Base-by-base conservation (phyloP, 164 flowering plant genomes). In the Sextonia rubra region DNA sequence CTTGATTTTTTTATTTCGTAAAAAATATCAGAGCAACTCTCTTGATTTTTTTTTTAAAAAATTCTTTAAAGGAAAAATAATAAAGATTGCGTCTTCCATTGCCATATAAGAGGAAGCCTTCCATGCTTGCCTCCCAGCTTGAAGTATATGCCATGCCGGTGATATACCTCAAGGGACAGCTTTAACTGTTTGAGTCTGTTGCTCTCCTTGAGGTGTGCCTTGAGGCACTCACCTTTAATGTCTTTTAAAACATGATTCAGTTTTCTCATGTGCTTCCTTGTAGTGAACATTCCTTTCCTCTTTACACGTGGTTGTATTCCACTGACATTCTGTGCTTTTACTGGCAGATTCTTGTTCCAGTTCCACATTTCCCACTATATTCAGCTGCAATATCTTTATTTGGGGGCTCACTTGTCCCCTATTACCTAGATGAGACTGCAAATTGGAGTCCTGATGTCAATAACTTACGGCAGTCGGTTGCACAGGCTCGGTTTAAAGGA, bases 311-410 rank as follows among this genome's bases (percentile, higher is more conserved):
- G 20, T 66, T 2, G 44, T 12, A 27, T 26, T 60, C 58, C n/a
- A 0, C 58, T 52, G 58, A 52, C n/a, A 52, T 52, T 52, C n/a
- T 62, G 6, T 25, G 26, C 27, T 22, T 64, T 25, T 62, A 44
- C 11, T 69, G 60, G 72, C 85, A 95, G 99, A 81, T 95, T 76
- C 76, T 95, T 81, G 99, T 93, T 69, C 98, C 99, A 58, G 99
- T 95, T 76, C 99, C 99, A 47, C 99, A 93, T 73, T 95, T 93
- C 77, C 99, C 99, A n/a, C 98, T 95, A 44, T 93, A 95, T 79
- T 95, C 99, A 18, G 99, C 99, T 72, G 73, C 99, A 62, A 95
- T 95, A 75, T 70, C 97, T 69, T 81, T 95, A 29, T 79, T 56
- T 75, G 98, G 99, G 60, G 98, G 99, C 65, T 82, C 97, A 76